Evolutionary conservation across 495 filamentous ascomycete genomes (phyloP).

Genomic region (Letharia lupina): DNA sequence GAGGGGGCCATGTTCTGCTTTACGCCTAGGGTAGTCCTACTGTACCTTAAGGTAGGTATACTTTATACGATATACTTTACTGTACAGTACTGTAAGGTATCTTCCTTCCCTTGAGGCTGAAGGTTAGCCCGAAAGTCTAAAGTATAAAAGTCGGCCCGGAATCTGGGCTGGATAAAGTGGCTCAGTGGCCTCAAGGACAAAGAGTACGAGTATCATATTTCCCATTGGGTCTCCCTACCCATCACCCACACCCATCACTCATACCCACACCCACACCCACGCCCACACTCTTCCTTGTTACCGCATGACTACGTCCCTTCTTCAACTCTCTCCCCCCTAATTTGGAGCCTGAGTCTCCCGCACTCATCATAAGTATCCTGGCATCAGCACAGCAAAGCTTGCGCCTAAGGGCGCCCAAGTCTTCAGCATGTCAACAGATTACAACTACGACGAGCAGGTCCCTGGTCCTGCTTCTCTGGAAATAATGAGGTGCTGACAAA

Average conservation of each 20-base stretch:
- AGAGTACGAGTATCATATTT: background rate
- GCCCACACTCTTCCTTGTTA: background rate
- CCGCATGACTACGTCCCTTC: background rate
- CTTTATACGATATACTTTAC: too few species aligned
- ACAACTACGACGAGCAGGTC: slow-evolving; percentile 94
- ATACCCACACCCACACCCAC: background rate
- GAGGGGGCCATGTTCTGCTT: too few species aligned
- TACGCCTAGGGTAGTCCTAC: too few species aligned
- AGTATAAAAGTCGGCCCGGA: background rate
- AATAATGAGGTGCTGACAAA: slow-evolving; percentile 16
- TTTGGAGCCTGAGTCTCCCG: background rate
- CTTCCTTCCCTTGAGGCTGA: background rate
- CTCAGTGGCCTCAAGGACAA: background rate
- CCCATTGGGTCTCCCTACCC: too few species aligned
- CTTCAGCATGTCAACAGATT: slow-evolving; percentile 83
- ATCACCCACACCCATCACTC: too few species aligned
- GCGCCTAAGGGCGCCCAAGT: slow-evolving; percentile 4
- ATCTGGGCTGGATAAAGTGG: background rate
- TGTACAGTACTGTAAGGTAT: too few species aligned
- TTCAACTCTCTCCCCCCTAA: background rate
- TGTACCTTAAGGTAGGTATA: too few species aligned
- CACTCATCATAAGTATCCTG: background rate
- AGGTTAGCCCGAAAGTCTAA: background rate
- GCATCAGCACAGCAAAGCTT: background rate
- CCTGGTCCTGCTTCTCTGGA: slow-evolving; percentile 2